Evolutionary conservation across 1,284 basidiomycete genomes (phyloP), one percentile per base, ranked within the genome.

Genomic region (Malassezia slooffiae): DNA sequence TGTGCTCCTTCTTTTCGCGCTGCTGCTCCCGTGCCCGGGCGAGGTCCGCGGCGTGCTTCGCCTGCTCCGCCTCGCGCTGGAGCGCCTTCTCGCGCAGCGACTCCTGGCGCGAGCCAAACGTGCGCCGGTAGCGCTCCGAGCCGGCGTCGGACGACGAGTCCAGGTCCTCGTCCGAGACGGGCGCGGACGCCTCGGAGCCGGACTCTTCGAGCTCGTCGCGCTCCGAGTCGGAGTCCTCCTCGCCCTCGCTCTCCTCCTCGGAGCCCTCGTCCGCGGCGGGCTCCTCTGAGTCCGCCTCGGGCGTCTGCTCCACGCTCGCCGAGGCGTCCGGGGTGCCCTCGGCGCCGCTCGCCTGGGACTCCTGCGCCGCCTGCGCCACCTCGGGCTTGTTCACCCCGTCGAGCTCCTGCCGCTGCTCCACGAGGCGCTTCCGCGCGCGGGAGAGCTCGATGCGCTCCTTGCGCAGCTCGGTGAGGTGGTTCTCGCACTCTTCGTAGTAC

Each of bases 371-470:
- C n/a, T n/a, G n/a, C n/a, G n/a, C n/a, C n/a, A n/a, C n/a, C n/a
- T n/a, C n/a, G 19, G 6, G 15, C 21, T 35, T 33, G 29, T 27
- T 12, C 32, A 29, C 16, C 30, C 47, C 38, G 12, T 36, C 46
- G 15, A 45, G 44, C 39, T 35, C 36, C 22, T 29, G 37, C 16
- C 22, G 32, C 47, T 48, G 38, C 34, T 38, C 49, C 37, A 26
- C 15, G 85, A 81, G 76, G 63, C 82, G 80, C 71, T 86, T 89
- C 72, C 83, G 82, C 57, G 81, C 76, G 50, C 90, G 76, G 70
- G 89, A 90, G 40, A 90, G 79, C 56, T 97, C 91, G 27, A 91
- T 85, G 70, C 90, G 86, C 70, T 91, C 87, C 73, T 97, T 97
- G 54, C 91, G 75, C 38, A 93, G 75, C 32, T 89, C 85, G 9